These are phyloP conservation scores for Mucor saturninus DNA, from an alignment of 371 early-diverging fungal genomes.

Conservation along the genomic window DNA sequence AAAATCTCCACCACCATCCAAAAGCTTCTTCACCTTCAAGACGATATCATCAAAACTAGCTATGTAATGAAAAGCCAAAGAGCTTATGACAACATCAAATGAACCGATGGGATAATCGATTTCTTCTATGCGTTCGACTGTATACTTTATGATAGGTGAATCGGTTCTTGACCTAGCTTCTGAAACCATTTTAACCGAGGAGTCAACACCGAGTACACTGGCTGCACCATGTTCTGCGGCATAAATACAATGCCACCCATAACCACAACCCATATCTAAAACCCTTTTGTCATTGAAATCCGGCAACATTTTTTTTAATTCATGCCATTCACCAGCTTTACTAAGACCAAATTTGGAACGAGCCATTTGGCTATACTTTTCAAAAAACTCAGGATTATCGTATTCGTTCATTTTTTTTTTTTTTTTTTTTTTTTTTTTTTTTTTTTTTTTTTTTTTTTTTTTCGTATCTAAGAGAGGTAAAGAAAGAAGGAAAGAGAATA, in stretches of 20 bases:
- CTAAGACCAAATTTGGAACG: constrained; percentile 21
- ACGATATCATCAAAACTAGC: constrained; percentile 21
- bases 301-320: constrained; percentile 22
- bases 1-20: constrained; percentile 20
- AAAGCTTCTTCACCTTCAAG: constrained; percentile 1
- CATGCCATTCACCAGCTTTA: constrained; percentile 30
- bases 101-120: constrained; percentile 13
- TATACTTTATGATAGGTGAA: constrained; percentile 9
- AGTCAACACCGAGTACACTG: constrained; percentile 20
- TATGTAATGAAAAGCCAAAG: constrained; percentile 27
- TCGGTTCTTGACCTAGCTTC: constrained; percentile 19
- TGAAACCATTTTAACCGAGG: constrained; percentile 26
- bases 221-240: constrained; percentile 25
- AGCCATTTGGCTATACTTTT: constrained; percentile 22
- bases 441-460: neutral
- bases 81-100: constrained; percentile 28
- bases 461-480: neutral
- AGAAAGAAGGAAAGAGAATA: neutral
- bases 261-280: constrained; percentile 30
- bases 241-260: constrained; percentile 30
- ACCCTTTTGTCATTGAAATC: constrained; percentile 19
- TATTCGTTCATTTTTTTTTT: constrained; percentile 11
- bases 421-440: neutral
- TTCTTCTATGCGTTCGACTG: constrained; percentile 10
- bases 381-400: constrained; percentile 27